phyloP scores from a whole-genome alignment of 495 filamentous ascomycete species.

The Penicillium alfredii region DNA sequence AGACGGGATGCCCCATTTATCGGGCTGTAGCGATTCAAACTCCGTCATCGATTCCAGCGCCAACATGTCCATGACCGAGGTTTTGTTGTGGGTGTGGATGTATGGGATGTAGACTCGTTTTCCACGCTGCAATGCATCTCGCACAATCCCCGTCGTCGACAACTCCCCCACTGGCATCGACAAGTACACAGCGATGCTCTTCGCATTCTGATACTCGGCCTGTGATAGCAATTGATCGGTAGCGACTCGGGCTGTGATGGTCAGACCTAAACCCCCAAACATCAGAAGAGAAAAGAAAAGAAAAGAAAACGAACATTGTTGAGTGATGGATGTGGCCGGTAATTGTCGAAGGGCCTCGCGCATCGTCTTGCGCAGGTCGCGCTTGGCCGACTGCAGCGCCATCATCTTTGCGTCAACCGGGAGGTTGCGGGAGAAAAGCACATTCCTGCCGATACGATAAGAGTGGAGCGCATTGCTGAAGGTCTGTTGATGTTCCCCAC shows the following conservation, averaged over 20 bases:
- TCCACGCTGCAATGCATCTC: conserved; percentile 66
- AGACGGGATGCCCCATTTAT: conserved; percentile 90
- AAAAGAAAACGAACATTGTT: conserved; percentile 55
- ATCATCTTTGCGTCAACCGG: too few relatives aligned
- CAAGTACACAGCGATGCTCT: conserved; percentile 76
- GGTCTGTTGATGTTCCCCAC: conserved; percentile 17
- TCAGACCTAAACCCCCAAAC: too few relatives aligned
- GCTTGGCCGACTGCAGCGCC: conserved; percentile 61
- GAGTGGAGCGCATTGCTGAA: conserved; percentile 13
- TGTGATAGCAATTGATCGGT: conserved; percentile 53
- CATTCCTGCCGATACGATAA: conserved; percentile 22
- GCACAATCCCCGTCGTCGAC: conserved; percentile 71
- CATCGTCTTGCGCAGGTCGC: conserved; percentile 64
- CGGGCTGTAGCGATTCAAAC: conserved; percentile 66
- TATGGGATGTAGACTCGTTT: conserved; percentile 92
- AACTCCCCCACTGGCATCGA: conserved; percentile 88
- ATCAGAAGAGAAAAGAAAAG: neutral
- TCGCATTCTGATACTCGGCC: conserved; percentile 63
- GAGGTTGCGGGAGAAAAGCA: too few relatives aligned
- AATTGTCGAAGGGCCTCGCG: conserved; percentile 55
- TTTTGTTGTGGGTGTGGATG: conserved; percentile 57
- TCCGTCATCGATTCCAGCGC: conserved; percentile 64
- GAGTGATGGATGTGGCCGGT: conserved; percentile 48
- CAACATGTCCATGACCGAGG: conserved; percentile 89
- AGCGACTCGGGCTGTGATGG: conserved; percentile 49